Evolutionary conservation across 202 grass and related monocot species (phyloP).

Genomic region (Setaria italica): DNA sequence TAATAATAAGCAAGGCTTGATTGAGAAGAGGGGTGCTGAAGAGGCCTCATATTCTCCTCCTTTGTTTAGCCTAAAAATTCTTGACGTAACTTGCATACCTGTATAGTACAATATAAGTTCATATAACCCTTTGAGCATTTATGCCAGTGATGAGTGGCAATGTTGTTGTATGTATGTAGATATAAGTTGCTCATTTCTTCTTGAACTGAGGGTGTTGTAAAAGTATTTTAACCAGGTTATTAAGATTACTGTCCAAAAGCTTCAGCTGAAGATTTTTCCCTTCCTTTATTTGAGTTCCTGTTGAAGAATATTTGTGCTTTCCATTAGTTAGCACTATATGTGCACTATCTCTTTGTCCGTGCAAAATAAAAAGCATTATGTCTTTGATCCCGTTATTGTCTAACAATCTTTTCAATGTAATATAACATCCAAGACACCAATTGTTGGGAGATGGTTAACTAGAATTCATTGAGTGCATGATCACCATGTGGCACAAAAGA

Average conservation of each 20-base stretch:
- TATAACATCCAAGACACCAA: neutral
- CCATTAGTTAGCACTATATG: neutral
- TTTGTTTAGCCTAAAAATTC: neutral
- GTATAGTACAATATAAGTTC: neutral
- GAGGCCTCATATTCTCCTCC: neutral
- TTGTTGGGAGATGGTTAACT: neutral
- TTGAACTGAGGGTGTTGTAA: neutral
- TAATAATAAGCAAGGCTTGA: too few relatives aligned
- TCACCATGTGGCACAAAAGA: neutral
- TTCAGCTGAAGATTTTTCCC: too few relatives aligned
- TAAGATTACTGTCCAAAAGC: neutral
- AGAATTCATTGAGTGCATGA: slow-evolving; percentile 9
- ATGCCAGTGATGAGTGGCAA: neutral
- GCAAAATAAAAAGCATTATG: neutral
- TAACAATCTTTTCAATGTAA: neutral
- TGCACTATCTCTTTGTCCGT: neutral
- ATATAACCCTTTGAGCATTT: neutral
- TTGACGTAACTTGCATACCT: neutral
- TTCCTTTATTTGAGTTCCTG: too few relatives aligned
- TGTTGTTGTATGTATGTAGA: neutral
- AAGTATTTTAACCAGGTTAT: neutral
- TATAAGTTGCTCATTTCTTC: neutral
- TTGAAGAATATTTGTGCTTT: neutral
- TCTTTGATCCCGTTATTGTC: neutral
- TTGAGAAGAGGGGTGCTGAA: neutral